Evolutionary conservation across 495 filamentous ascomycete genomes (phyloP), one percentile per base, ranked within the genome.

Genomic region (Filosporella fistucella): DNA sequence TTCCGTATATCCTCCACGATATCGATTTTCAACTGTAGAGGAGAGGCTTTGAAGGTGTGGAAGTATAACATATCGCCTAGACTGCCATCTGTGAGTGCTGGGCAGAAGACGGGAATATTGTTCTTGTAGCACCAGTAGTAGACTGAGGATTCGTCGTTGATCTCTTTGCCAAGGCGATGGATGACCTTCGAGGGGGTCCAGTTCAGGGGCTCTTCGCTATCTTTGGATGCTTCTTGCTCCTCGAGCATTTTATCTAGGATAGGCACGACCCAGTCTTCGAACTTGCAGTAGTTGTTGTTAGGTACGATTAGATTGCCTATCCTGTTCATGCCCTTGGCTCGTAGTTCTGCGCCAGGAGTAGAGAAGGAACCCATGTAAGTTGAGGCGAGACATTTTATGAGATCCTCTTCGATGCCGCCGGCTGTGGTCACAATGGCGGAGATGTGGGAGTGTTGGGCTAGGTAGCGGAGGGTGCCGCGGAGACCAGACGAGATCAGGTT

Each of bases 1-100:
- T 73, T 79, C 16, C 93, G 78, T 42, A 96, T 87, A 57, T 96
- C 91, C 43, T 89, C 84, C 7, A 96, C 83, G 42, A 95, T 91
- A 59, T 96, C 91, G 28, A 96, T 78, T 24, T 79, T 71, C 16
- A 98, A 70, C 62, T 86, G 84, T 50, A 71, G 65, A 1, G 91
- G 93, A 12, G 85, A 88, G 0, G 85, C 69, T 58, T 86, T 88
- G 78, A 84, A 98, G 1, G 89, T 93, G 68, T 97, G 90, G 65
- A 96, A 96, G 63, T 95, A 96, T 20, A 97, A 66, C 94, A 98
- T 98, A 61, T 98, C 93, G 0, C 93, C 94, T 14, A 97, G 67
- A 40, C 85, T 91, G 5, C 93, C 94, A 56, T 98, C 93, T 2
- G 94, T 98, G 51, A 97, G 68, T 8, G 93, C 93, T 0, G 93